Percentiles rank a stretch among this genome's conserved stretches.
Conservation (phyloP, 495 filamentous ascomycete species). For the Neurospora terricola region DNA sequence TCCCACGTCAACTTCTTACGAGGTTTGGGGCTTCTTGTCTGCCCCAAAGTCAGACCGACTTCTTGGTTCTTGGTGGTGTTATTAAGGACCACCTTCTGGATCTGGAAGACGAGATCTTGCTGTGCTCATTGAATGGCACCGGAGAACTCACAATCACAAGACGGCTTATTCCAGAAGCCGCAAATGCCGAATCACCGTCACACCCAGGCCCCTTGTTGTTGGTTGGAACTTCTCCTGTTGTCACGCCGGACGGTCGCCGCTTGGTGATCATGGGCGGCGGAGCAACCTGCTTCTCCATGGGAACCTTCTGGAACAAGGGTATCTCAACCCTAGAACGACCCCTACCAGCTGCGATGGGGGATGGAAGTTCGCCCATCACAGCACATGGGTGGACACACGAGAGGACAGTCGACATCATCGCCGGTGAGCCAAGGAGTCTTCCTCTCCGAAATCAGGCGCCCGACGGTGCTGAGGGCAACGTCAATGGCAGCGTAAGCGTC, state of each 20-base stretch:
- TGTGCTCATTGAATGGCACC: constrained; percentile 1
- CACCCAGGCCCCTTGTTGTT: constrained; percentile 46
- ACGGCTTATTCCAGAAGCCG: background rate
- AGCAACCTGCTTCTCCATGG: constrained; percentile 81
- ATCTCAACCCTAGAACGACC: constrained; percentile 12
- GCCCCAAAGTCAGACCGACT: background rate
- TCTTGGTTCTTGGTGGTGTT: constrained; percentile 42
- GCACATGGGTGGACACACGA: constrained; percentile 11
- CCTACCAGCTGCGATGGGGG: background rate
- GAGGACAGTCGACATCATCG: constrained; percentile 18
- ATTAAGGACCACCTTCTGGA: constrained; percentile 23
- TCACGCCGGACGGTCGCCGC: constrained; percentile 18
- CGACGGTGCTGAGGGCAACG: background rate
- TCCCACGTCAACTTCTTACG: constrained; percentile 7
- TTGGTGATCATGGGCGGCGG: constrained; percentile 67
- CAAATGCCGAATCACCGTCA: background rate
- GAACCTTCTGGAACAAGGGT: constrained; percentile 26
- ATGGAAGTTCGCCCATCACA: background rate
- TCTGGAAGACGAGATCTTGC: constrained; percentile 23
- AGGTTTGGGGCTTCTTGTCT: constrained; percentile 23
- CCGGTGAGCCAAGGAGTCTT: constrained; percentile 3
- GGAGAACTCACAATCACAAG: constrained; percentile 7
- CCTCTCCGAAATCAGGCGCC: background rate
- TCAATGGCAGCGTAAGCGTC: background rate
- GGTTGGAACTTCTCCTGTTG: constrained; percentile 47